Conservation (phyloP, 2,329 filamentous ascomycete genomes). For the Colletotrichum chrysophilum region DNA sequence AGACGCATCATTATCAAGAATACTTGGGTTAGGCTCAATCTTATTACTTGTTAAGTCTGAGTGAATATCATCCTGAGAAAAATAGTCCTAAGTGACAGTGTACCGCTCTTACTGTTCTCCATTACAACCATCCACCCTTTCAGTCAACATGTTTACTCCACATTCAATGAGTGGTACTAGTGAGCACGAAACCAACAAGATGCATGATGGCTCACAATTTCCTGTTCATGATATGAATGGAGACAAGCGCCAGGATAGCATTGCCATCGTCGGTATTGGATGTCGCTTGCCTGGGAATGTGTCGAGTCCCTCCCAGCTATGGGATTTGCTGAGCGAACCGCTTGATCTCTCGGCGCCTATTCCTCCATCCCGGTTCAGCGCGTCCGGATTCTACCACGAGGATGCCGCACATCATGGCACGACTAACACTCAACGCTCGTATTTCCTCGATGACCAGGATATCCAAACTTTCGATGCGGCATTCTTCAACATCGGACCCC, state of each 20-base stretch:
- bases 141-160: not conserved
- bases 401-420: constrained; percentile 4
- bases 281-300: constrained; percentile 27
- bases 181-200: not conserved
- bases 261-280: constrained; percentile 27
- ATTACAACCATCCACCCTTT: not conserved
- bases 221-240: not conserved
- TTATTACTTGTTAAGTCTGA: no score
- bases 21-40: not conserved
- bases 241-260: constrained; percentile 17
- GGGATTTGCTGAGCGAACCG: constrained; percentile 23
- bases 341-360: not conserved
- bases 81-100: not conserved
- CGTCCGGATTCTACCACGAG: not conserved
- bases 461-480: constrained; percentile 25
- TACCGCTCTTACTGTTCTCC: not conserved
- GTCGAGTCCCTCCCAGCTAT: constrained; percentile 23
- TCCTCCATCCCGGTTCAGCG: not conserved
- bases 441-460: constrained; percentile 25
- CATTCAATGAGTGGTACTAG: not conserved
- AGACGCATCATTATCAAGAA: not conserved
- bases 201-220: not conserved
- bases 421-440: constrained; percentile 23
- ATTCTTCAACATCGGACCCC: constrained; percentile 32
- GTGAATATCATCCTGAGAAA: no score